Evolutionary conservation across 2,329 filamentous ascomycete genomes (phyloP).

Genomic region (Phaeoacremonium minimum): DNA sequence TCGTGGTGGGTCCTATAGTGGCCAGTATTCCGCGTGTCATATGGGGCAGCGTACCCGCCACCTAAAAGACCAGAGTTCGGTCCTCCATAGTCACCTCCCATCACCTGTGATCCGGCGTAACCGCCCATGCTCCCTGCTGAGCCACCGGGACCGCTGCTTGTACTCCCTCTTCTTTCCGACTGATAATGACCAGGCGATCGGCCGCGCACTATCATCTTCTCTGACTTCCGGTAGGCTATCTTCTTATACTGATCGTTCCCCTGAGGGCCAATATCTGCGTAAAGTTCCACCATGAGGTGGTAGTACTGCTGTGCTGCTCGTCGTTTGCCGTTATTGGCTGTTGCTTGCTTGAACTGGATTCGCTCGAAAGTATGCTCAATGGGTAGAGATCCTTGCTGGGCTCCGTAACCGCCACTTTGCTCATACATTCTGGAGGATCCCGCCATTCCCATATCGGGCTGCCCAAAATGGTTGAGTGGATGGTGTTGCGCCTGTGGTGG

Average conservation of each 20-base stretch:
- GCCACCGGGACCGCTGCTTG: slow-evolving; percentile 63
- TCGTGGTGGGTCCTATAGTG: slow-evolving; percentile 43
- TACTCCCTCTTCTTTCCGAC: slow-evolving; percentile 63
- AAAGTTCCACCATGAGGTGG: slow-evolving; percentile 82
- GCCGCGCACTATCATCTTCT: slow-evolving; percentile 83
- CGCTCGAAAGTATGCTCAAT: slow-evolving; percentile 71
- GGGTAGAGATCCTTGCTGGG: slow-evolving; percentile 29
- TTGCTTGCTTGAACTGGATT: slow-evolving; percentile 92
- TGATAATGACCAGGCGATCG: slow-evolving; percentile 79
- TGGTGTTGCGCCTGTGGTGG: slow-evolving; percentile 49
- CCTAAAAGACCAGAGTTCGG: slow-evolving; percentile 33
- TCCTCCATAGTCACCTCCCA: slow-evolving; percentile 32
- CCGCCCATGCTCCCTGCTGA: slow-evolving; percentile 57
- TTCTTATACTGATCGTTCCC: slow-evolving; percentile 57
- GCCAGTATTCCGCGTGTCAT: slow-evolving; percentile 31
- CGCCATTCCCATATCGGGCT: slow-evolving; percentile 24
- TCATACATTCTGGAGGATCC: slow-evolving; percentile 34
- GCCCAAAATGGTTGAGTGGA: slow-evolving; percentile 38
- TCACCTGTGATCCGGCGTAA: slow-evolving; percentile 32
- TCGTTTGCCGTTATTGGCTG: slow-evolving; percentile 88
- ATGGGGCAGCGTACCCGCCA: slow-evolving; percentile 27
- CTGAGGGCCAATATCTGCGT: slow-evolving; percentile 58
- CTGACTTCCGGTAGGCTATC: slow-evolving; percentile 68
- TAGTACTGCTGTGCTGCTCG: slow-evolving; percentile 90
- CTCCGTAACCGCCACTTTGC: slow-evolving; percentile 28